Evolutionary conservation across 106 monocot species (phyloP).

Genomic region (Allium sativum): DNA sequence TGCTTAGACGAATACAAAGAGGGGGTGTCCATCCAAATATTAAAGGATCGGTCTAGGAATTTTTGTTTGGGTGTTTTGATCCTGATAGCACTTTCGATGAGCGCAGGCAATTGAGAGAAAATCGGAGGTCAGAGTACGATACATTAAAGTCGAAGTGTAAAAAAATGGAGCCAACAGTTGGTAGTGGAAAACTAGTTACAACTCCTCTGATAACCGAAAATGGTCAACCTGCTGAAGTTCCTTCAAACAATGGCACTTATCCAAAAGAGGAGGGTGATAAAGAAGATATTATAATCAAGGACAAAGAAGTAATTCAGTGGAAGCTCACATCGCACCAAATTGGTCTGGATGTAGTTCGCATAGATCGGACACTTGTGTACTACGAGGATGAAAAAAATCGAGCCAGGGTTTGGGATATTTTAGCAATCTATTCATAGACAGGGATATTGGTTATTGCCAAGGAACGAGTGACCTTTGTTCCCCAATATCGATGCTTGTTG

Average conservation of each 20-base stretch:
- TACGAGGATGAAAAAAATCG: slow-evolving; percentile 64
- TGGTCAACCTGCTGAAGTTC: slow-evolving; percentile 47
- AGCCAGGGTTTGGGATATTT: slow-evolving; percentile 76
- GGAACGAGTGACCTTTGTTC: slow-evolving; percentile 99
- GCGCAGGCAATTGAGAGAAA: slow-evolving; percentile 47
- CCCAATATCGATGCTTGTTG: slow-evolving; percentile 65
- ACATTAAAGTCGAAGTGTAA: slow-evolving; percentile 62
- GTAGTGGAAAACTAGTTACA: slow-evolving; percentile 65
- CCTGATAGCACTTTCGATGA: slow-evolving; percentile 78
- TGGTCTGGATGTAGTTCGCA: slow-evolving; percentile 81
- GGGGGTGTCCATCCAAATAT: slow-evolving; percentile 83
- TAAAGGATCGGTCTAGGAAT: slow-evolving; percentile 90
- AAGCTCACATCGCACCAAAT: slow-evolving; percentile 86
- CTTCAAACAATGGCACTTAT: slow-evolving; percentile 8
- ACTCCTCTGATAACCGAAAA: slow-evolving; percentile 60
- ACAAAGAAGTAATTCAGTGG: slow-evolving; percentile 64
- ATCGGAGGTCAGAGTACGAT: slow-evolving; percentile 53
- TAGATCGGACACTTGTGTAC: slow-evolving; percentile 66
- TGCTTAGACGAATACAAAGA: slow-evolving; percentile 53
- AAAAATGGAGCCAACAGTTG: slow-evolving; percentile 57
- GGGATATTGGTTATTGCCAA: slow-evolving; percentile 88
- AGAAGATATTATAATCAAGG: slow-evolving; percentile 3
- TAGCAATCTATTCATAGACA: slow-evolving; percentile 84
- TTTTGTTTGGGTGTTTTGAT: slow-evolving; percentile 88
- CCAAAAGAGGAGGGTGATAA: slow-evolving; percentile 5